A percentile compares a stretch with the other conserved stretches of the same genome.
Conservation (phyloP, 1,139 yeast genomes). For the Suhomyces bribrorum region DNA sequence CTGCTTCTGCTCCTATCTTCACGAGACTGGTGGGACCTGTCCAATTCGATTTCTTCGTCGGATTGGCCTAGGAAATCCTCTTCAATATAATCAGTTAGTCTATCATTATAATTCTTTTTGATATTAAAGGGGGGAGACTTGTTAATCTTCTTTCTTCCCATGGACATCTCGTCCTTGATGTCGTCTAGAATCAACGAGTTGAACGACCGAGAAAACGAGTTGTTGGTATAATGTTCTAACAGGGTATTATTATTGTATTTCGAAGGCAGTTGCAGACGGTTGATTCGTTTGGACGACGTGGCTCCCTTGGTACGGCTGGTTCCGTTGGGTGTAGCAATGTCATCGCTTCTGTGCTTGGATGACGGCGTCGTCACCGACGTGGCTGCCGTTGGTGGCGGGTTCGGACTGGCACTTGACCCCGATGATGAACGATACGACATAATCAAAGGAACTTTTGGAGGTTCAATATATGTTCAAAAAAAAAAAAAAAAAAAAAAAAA, state of each 20-base stretch:
- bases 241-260: constrained; percentile 9
- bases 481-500: too few species aligned
- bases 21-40: neutral
- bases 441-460: too few species aligned
- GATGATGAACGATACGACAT: neutral
- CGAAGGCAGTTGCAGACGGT: constrained; percentile 10
- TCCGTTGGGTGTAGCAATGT: constrained; percentile 5
- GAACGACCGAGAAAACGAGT: constrained; percentile 47
- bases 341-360: constrained; percentile 6
- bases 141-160: constrained; percentile 27
- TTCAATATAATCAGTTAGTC: constrained; percentile 25
- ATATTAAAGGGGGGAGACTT: constrained; percentile 50
- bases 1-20: neutral
- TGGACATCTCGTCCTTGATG: constrained; percentile 23
- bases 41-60: constrained; percentile 7
- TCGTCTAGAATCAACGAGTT: constrained; percentile 49
- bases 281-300: neutral
- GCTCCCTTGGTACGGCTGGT: constrained; percentile 1
- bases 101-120: constrained; percentile 33
- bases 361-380: constrained; percentile 17
- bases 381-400: constrained; percentile 10
- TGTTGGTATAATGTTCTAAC: constrained; percentile 42
- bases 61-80: constrained; percentile 10
- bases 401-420: neutral
- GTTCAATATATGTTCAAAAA: too few species aligned